phyloP scores from a whole-genome alignment of 768 basidiomycete species.

The Cyclocybe aegerita region DNA sequence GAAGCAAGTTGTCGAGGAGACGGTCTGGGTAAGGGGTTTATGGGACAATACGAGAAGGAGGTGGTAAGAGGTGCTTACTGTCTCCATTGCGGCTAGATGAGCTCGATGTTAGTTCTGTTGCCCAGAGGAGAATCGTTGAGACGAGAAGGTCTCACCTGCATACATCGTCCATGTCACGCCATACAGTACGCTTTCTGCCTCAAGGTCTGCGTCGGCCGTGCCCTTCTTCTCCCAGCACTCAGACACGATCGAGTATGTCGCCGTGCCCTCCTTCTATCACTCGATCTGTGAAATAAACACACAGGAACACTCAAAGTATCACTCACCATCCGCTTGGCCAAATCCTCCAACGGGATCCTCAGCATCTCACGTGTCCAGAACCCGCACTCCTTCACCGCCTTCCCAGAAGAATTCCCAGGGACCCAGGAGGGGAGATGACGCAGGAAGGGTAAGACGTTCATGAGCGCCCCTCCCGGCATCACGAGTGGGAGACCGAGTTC shows the following conservation, averaged over 20 bases:
- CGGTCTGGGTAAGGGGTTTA: slow-evolving; percentile 3
- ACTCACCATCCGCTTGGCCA: neutral
- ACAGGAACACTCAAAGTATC: too few relatives aligned
- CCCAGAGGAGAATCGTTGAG: neutral
- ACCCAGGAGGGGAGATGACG: slow-evolving; percentile 17
- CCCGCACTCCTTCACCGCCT: slow-evolving; percentile 17
- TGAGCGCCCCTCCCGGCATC: slow-evolving; percentile 4
- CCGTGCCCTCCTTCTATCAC: too few relatives aligned
- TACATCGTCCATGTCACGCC: slow-evolving; percentile 11
- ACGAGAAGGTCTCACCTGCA: slow-evolving; percentile 6
- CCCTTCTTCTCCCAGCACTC: too few relatives aligned
- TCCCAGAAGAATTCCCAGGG: slow-evolving; percentile 11
- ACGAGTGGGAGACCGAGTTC: slow-evolving; percentile 18
- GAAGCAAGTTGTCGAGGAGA: slow-evolving; percentile 17
- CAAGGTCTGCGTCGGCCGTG: too few relatives aligned
- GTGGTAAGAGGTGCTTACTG: slow-evolving; percentile 1
- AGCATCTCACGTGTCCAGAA: slow-evolving; percentile 8
- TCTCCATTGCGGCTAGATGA: slow-evolving; percentile 12
- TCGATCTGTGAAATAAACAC: too few relatives aligned
- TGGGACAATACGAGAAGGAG: too few relatives aligned
- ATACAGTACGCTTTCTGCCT: too few relatives aligned
- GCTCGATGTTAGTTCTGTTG: too few relatives aligned
- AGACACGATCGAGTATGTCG: too few relatives aligned
- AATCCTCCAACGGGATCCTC: slow-evolving; percentile 9
- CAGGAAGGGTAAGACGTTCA: slow-evolving; percentile 16